These are phyloP conservation scores for Immersiella caudata DNA, from an alignment of 495 filamentous ascomycete species.

Conservation along the genomic window DNA sequence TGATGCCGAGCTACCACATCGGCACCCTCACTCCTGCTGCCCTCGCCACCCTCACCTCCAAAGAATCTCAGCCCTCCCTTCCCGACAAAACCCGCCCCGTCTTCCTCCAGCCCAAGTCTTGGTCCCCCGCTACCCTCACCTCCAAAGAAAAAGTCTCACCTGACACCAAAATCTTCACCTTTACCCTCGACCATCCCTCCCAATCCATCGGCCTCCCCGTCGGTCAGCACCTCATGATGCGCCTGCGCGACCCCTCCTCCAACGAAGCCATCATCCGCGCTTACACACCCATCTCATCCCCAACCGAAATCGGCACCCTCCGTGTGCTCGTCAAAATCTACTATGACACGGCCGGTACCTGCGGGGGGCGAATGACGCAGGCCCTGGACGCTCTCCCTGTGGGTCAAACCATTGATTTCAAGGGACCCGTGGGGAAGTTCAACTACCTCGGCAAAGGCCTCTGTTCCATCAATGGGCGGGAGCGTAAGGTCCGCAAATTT, in stretches of 20 bases:
- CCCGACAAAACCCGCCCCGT: constrained; percentile 44
- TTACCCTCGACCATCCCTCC: constrained; percentile 71
- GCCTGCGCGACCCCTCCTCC: constrained; percentile 69
- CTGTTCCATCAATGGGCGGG: constrained; percentile 63
- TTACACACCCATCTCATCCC: constrained; percentile 85
- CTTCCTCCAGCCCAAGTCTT: constrained; percentile 73
- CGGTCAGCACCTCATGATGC: constrained; percentile 90
- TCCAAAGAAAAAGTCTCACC: constrained; percentile 69
- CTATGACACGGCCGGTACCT: constrained; percentile 54
- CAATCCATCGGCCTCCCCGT: constrained; percentile 80
- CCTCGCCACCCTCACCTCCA: constrained; percentile 48
- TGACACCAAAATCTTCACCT: constrained; percentile 84
- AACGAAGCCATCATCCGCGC: constrained; percentile 76
- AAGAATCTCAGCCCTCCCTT: constrained; percentile 18
- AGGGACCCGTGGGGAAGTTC: constrained; percentile 89
- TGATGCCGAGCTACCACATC: constrained; percentile 91
- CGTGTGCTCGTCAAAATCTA: constrained; percentile 88
- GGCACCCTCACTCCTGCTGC: constrained; percentile 70
- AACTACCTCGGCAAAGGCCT: constrained; percentile 72
- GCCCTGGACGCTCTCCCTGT: constrained; percentile 73
- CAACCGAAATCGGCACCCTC: constrained; percentile 60
- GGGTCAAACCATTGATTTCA: constrained; percentile 77
- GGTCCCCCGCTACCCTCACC: constrained; percentile 69
- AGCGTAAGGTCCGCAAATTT: constrained; percentile 66
- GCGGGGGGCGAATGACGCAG: constrained; percentile 83